Evolutionary conservation across 73 alveolate species (phyloP).

Genomic region (Paramecium tetraurelia): DNA sequence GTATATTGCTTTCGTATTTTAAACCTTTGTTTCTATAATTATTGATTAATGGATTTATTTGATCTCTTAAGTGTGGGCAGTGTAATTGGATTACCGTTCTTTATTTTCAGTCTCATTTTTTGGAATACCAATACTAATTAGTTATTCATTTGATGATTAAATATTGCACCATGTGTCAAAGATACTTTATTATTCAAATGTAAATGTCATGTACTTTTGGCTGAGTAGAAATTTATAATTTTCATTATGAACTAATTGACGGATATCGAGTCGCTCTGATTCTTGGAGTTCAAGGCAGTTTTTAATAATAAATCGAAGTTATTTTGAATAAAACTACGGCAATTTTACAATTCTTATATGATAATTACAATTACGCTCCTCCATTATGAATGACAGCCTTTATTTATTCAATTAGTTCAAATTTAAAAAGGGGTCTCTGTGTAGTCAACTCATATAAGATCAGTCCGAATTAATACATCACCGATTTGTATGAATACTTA

Average conservation of each 20-base stretch:
- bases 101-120: not conserved
- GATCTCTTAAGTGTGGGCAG: not conserved
- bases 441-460: conserved; percentile 16
- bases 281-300: not conserved
- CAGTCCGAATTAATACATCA: not conserved
- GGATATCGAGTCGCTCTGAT: conserved; percentile 1
- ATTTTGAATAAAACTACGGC: not conserved
- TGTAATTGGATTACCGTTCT: not conserved
- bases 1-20: not conserved
- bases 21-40: not conserved
- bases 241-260: not conserved
- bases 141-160: not conserved
- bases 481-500: not conserved
- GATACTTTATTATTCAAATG: not conserved
- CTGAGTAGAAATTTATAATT: not conserved
- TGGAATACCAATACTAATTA: not conserved
- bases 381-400: not conserved
- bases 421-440: not conserved
- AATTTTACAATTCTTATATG: not conserved
- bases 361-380: conserved; percentile 11
- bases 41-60: not conserved
- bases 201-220: not conserved
- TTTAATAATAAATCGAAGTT: not conserved
- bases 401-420: not conserved
- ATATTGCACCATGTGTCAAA: not conserved